Base-by-base conservation (phyloP, 768 basidiomycete genomes). In the Pulveroboletus sp. region DNA sequence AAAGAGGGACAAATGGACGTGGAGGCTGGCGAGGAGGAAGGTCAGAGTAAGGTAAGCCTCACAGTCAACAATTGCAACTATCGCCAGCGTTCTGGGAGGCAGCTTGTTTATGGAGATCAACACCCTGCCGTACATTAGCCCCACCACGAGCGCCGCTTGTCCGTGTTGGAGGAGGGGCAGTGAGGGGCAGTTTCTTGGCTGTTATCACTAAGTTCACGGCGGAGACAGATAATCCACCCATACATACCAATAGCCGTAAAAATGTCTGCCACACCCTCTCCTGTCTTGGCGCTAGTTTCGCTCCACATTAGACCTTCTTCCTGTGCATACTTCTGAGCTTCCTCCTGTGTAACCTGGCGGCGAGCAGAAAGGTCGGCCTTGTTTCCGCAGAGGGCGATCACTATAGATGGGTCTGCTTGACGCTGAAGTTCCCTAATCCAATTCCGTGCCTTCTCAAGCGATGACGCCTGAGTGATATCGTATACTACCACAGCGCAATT, bases 371-470 rank as follows among this genome's bases (percentile, higher is more conserved):
- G 74, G 70, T 98, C 95, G 24, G 84, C 71, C 72, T 98, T 98
- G 78, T 98, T 98, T 40, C 95, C 95, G 50, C 93, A 95, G 31
- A 98, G 83, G 34, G 92, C 89, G 66, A 98, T 95, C 60, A 95
- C 82, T 75, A 97, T 97, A 37, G 87, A 90, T 7, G 95, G 94
- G 66, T 98, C 95, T 48, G 94, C 95, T 72, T 97, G 94, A 46
- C 94, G 91, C 64, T 97, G 94, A 3, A 98, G 82, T 69, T 97
- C 94, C 43, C 89, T 80, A 65, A 98, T 94, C 95, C 95, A 98
- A 55, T 85, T 85, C 58, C 88, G 87, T 24, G 95, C 95, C 72
- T 95, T 97, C 74, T 95, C 91, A 54, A 95, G 81, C 2, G 94
- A 95, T 20, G 91, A 77, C 8, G 86, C 66, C 64, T 92, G 88